Evolutionary conservation across 2,329 filamentous ascomycete species (phyloP), one percentile per base, ranked within the genome.

Genomic region (Elsinoe necatrix): DNA sequence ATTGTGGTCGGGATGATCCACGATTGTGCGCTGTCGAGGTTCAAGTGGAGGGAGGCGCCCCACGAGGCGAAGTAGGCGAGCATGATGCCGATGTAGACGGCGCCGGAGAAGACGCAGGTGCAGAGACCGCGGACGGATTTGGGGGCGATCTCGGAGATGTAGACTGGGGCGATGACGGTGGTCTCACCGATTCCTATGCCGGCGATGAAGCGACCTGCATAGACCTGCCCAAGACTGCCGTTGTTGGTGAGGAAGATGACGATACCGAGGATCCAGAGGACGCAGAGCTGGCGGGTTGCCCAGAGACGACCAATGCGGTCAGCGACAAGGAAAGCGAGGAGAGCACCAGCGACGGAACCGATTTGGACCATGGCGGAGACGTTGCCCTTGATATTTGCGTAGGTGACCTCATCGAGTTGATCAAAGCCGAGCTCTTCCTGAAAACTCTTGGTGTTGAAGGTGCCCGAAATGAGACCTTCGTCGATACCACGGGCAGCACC

Each of bases 301-400:
- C 71, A 73, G 5, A 74, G 59, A 61, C 72, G 71, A 31, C 72
- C 72, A 43, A 74, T 70, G 45, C 65, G 68, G 42, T 73, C 73
- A 42, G 77, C 77, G 42, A 77, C 69, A 62, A 75, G 73, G 64
- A 77, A 79, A 6, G 76, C 77, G 61, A 84, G 76, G 23, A 87
- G 74, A 37, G 86, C 84, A 54, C 87, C 86, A 1, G 75, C 82
- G 25, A 90, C 84, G 27, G 80, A 85, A 23, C 86, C 86, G 63
- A 89, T 82, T 70, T 89, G 86, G 0, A 90, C 86, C 86, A 90
- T 90, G 55, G 85, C 80, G 2, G 85, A 84, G 55, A 90, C 84
- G 68, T 90, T 90, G 63, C 60, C 61, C 20, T 86, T 84, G 73
- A 85, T 82, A 67, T 86, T 82, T 58, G 84, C 83, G 65, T 79